Percentiles rank a stretch among this genome's conserved stretches.
Conservation (phyloP, 208 protist species). For the Willaertia magna region DNA sequence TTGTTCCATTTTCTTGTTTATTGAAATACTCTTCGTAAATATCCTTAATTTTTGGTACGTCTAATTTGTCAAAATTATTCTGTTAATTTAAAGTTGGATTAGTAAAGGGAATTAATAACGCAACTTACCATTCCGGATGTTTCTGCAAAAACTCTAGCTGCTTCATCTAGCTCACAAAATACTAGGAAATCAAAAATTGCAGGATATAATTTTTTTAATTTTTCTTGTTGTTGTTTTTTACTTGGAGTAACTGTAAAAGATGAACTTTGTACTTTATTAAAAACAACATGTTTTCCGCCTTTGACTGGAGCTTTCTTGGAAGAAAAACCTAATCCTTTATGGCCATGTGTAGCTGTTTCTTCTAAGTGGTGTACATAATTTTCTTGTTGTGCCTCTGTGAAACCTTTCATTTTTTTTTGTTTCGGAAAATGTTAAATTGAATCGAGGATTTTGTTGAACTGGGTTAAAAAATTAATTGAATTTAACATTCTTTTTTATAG, state of each 20-base stretch:
- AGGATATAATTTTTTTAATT: not conserved
- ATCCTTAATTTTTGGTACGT: not conserved
- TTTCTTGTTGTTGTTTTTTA: not conserved
- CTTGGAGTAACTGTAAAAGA: not conserved
- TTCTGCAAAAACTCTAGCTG: not conserved
- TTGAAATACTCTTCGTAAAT: not conserved
- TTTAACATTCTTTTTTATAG: too few relatives aligned
- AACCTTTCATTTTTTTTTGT: conserved; percentile 2
- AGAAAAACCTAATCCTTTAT: not conserved
- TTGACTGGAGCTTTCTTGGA: not conserved
- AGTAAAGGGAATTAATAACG: not conserved
- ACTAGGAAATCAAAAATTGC: not conserved
- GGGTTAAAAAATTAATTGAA: too few relatives aligned
- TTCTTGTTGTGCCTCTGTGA: not conserved
- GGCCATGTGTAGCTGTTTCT: not conserved
- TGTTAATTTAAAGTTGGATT: not conserved
- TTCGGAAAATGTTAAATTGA: too few relatives aligned
- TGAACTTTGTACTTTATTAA: not conserved
- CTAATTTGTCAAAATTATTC: not conserved
- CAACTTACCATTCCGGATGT: not conserved
- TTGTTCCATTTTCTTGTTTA: not conserved
- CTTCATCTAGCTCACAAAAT: not conserved
- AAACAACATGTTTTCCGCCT: not conserved
- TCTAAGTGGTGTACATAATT: not conserved
- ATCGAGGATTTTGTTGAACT: too few relatives aligned